phyloP scores from a whole-genome alignment of 2,329 filamentous ascomycete species.

The Helminthosporium solani region DNA sequence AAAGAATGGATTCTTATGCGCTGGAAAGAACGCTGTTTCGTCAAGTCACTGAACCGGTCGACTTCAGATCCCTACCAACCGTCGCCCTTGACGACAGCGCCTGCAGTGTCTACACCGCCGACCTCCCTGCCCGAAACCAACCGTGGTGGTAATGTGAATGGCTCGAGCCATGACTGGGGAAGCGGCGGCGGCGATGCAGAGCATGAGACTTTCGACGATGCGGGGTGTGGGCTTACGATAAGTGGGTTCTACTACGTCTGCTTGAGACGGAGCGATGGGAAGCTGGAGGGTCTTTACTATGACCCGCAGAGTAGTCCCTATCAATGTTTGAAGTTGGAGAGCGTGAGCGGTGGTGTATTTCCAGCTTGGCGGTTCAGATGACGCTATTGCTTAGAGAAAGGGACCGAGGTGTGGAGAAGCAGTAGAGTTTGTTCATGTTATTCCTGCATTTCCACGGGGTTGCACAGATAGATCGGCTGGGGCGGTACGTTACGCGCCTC shows the following conservation, averaged over 20 bases:
- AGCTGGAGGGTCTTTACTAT: conserved; percentile 55
- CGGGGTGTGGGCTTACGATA: conserved; percentile 52
- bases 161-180: conserved; percentile 1
- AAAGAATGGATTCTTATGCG: conserved; percentile 58
- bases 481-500: too few relatives aligned
- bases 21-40: conserved; percentile 57
- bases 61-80: conserved; percentile 18
- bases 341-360: conserved; percentile 36
- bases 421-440: too few relatives aligned
- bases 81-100: conserved; percentile 7
- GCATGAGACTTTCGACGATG: conserved; percentile 32
- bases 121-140: conserved; percentile 3
- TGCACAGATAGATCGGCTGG: too few relatives aligned
- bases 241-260: conserved; percentile 57
- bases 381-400: not conserved
- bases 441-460: too few relatives aligned
- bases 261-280: conserved; percentile 48
- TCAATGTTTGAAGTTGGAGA: conserved; percentile 52
- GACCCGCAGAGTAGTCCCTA: conserved; percentile 57
- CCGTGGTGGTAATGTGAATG: not conserved
- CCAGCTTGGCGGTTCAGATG: conserved; percentile 44
- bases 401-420: too few relatives aligned
- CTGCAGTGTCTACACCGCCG: not conserved
- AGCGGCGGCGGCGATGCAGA: conserved; percentile 15
- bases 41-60: conserved; percentile 34